Evolutionary conservation across 2,329 filamentous ascomycete species (phyloP), one percentile per base, ranked within the genome.

Genomic region (Sporothrix globosa): DNA sequence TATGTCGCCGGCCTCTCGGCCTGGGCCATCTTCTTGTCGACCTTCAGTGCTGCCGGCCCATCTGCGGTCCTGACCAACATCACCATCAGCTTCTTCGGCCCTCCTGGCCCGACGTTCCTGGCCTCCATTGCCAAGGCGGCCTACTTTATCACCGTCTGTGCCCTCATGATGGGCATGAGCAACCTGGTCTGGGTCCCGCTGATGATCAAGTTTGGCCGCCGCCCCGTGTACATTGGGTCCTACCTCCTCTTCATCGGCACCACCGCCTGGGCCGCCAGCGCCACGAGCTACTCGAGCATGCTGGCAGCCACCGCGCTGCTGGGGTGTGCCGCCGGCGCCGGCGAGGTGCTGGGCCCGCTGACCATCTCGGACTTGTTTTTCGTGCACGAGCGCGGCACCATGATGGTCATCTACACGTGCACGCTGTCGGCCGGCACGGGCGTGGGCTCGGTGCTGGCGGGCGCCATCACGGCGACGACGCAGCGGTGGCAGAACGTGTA

Each of bases 401-500:
- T 54, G 52, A 54, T 54, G 52, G 52, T 54, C 4, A 54, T 54
- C 21, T 54, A 54, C 24, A 54, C 52, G 10, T 54, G 52, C 24
- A 27, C 24, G 21, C 24, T 54, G 21, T 11, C 21, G 21, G 52
- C 52, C 21, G 52, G 52, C 21, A 54, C 52, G n/a, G 21, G 52
- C 24, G 13, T 54, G 3, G 52, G 52, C 11, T 13, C 21, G 21
- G 13, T 27, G 11, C 4, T 54, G 11, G n/a, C 52, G 21, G 52
- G 52, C 11, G 21, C 21, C 52, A 30, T 54, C 21, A 54, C 34
- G 34, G 34, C 52, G 9, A 54, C 27, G 10, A 14, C n/a, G n/a
- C 21, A 17, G 21, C 21, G 21, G 3, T 54, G 52, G 52, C 21
- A 21, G 11, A 11, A 30, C 24, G 14, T 54, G 13, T 54, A 30